phyloP scores from a whole-genome alignment of 148 eudicot genomes.

The Polygonum maritimum region DNA sequence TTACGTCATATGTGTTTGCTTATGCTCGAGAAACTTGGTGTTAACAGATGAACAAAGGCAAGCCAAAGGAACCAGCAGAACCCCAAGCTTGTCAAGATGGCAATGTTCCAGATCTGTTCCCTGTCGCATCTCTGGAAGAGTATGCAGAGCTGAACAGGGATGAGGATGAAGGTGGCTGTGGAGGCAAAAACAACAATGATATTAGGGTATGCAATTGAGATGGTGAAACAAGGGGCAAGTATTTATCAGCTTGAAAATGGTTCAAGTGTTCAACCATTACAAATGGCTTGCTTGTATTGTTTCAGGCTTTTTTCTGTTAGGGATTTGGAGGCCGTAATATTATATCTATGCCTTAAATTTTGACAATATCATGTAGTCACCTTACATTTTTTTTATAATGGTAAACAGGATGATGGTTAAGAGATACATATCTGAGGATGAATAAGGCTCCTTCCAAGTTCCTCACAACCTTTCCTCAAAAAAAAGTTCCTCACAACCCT shows the following conservation, averaged over 20 bases:
- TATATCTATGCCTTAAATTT: neutral
- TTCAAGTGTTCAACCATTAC: neutral
- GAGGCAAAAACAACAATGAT: constrained; percentile 2
- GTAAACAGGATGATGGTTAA: neutral
- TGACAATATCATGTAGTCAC: neutral
- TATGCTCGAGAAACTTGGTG: neutral
- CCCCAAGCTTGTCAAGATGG: constrained; percentile 28
- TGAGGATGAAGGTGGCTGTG: constrained; percentile 20
- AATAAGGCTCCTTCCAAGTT: too few species aligned
- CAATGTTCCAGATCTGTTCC: constrained; percentile 54
- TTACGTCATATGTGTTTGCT: neutral
- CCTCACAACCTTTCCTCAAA: too few species aligned
- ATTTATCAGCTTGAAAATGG: neutral
- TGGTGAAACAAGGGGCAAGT: neutral
- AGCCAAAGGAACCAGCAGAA: constrained; percentile 27
- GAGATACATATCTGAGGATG: neutral
- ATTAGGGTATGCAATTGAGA: constrained; percentile 20
- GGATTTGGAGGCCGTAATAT: neutral
- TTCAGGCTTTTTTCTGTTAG: neutral
- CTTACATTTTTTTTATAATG: neutral
- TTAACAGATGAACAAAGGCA: constrained; percentile 69
- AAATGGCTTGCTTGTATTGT: neutral
- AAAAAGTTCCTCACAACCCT: too few species aligned
- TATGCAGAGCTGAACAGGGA: constrained; percentile 36
- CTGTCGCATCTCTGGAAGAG: constrained; percentile 48